phyloP scores from a whole-genome alignment of 1,139 yeast genomes.

The Magnusiomyces fungicola region DNA sequence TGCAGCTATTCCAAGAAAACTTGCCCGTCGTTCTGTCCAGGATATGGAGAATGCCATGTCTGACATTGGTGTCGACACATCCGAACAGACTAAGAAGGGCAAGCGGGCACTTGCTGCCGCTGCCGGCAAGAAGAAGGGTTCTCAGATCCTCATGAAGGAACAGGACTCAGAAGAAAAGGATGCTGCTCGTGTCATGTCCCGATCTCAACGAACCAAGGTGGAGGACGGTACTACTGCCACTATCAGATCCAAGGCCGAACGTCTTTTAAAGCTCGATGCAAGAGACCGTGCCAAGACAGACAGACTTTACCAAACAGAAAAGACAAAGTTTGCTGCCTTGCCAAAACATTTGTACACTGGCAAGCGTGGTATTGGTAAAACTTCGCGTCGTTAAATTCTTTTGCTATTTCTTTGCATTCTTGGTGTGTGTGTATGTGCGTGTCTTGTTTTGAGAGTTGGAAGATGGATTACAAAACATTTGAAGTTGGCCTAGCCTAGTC shows the following conservation, averaged over 20 bases:
- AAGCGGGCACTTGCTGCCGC: constrained; percentile 34
- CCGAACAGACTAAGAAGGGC: constrained; percentile 42
- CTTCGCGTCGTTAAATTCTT: constrained; percentile 49
- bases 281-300: constrained; percentile 90
- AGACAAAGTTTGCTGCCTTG: constrained; percentile 75
- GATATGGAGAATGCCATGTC: constrained; percentile 88
- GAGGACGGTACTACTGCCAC: constrained; percentile 80
- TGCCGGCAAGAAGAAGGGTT: constrained; percentile 45
- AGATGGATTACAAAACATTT: too few relatives aligned
- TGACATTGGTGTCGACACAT: constrained; percentile 80
- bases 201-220: constrained; percentile 71
- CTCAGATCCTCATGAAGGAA: constrained; percentile 60
- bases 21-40: constrained; percentile 63
- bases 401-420: constrained; percentile 28
- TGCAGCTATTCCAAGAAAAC: constrained; percentile 90
- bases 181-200: constrained; percentile 37
- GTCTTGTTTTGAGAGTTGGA: too few relatives aligned
- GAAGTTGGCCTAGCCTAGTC: too few relatives aligned
- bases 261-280: constrained; percentile 82
- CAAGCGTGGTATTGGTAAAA: constrained; percentile 89
- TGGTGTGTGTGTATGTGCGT: too few relatives aligned
- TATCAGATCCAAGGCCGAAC: constrained; percentile 77
- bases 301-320: constrained; percentile 92
- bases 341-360: constrained; percentile 96
- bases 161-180: constrained; percentile 30